phyloP scores from a whole-genome alignment of 768 basidiomycete genomes.

The Russula virescens region DNA sequence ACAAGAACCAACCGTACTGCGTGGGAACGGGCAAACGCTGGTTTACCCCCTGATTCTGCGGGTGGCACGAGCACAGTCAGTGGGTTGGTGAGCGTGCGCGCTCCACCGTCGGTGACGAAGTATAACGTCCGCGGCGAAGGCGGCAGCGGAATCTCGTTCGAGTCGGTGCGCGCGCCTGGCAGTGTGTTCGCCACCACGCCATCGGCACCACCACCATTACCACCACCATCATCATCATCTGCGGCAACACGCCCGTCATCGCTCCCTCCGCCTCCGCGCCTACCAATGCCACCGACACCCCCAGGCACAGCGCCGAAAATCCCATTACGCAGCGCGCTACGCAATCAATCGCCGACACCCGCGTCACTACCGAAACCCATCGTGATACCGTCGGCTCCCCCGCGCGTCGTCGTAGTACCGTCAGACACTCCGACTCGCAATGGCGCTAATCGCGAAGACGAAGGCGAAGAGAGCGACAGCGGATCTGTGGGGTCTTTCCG shows the following conservation, averaged over 20 bases:
- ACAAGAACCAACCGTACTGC: slow-evolving; percentile 36
- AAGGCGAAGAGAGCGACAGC: slow-evolving; percentile 34
- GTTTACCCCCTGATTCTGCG: not conserved
- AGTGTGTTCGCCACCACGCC: not conserved
- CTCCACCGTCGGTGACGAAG: slow-evolving; percentile 17
- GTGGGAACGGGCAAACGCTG: slow-evolving; percentile 23
- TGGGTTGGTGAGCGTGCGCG: slow-evolving; percentile 15
- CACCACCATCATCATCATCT: not conserved
- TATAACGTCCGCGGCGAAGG: slow-evolving; percentile 21
- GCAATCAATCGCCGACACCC: slow-evolving; percentile 31
- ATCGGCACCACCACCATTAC: too few species aligned
- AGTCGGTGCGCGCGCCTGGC: slow-evolving; percentile 11
- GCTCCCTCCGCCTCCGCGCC: slow-evolving; percentile 7
- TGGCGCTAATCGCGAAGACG: not conserved
- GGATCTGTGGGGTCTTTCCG: slow-evolving; percentile 60
- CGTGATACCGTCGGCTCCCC: slow-evolving; percentile 18
- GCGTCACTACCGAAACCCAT: slow-evolving; percentile 12
- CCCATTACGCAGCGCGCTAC: slow-evolving; percentile 60
- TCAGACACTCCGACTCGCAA: not conserved
- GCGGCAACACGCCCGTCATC: not conserved
- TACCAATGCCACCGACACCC: not conserved
- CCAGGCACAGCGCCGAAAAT: slow-evolving; percentile 30
- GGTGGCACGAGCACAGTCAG: not conserved
- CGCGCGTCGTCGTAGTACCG: slow-evolving; percentile 7
- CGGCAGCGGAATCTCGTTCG: slow-evolving; percentile 17